Conservation (phyloP, 2,329 filamentous ascomycete genomes). For the Hypoxylon sp. region DNA sequence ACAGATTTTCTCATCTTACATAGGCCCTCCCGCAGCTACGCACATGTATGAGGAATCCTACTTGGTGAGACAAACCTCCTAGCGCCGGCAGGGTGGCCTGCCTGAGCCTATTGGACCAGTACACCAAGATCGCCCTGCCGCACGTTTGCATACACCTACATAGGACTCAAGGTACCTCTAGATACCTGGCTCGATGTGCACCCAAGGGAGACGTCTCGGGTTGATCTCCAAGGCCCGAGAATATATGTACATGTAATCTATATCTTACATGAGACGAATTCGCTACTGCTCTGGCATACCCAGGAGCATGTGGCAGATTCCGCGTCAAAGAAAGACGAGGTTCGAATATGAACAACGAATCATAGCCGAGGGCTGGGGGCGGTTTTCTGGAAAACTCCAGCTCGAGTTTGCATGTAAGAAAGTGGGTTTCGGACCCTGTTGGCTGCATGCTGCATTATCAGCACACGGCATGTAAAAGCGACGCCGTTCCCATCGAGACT, state of each 20-base stretch:
- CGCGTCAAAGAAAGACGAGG: too few species aligned
- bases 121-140: conserved; percentile 44
- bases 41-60: not conserved
- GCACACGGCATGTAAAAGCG: conserved; percentile 21
- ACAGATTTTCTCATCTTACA: not conserved
- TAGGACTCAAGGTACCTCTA: conserved; percentile 4
- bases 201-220: too few species aligned
- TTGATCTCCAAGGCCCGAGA: conserved; percentile 7
- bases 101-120: conserved; percentile 19
- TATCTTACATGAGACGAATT: conserved; percentile 10
- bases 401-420: conserved; percentile 24
- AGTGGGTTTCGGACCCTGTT: conserved; percentile 24
- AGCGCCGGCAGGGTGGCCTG: conserved; percentile 17
- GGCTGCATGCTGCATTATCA: conserved; percentile 31
- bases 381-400: conserved; percentile 35
- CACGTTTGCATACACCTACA: conserved; percentile 12
- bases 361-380: conserved; percentile 16
- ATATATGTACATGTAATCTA: not conserved
- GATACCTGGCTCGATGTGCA: too few species aligned
- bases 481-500: conserved; percentile 7
- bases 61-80: not conserved
- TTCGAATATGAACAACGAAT: conserved; percentile 4
- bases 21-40: not conserved
- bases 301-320: not conserved
- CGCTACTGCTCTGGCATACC: not conserved